These are phyloP conservation scores for Fusarium penzigii DNA, from an alignment of 2,329 filamentous ascomycete species.

Conservation along the genomic window DNA sequence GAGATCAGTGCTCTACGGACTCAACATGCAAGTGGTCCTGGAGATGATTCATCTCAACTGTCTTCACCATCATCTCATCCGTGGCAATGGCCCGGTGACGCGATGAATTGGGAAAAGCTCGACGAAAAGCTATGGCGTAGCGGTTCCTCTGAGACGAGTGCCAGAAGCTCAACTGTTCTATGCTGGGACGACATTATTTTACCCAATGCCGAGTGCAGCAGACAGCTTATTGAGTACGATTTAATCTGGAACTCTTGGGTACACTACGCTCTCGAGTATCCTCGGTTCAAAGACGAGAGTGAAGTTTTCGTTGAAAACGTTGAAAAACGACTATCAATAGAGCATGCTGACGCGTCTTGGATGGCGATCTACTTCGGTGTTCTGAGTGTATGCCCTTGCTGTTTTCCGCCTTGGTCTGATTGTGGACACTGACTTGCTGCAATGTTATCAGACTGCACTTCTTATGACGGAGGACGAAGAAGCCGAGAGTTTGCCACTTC, in stretches of 20 bases:
- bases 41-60: neutral
- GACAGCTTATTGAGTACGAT: slow-evolving; percentile 9
- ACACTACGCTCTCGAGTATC: slow-evolving; percentile 15
- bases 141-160: neutral
- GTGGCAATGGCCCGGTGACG: neutral
- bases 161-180: neutral
- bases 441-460: slow-evolving; percentile 2
- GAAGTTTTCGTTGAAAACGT: slow-evolving; percentile 2
- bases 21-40: no score
- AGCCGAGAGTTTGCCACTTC: neutral
- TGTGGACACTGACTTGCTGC: no score
- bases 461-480: slow-evolving; percentile 12
- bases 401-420: neutral
- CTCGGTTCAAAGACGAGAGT: slow-evolving; percentile 9
- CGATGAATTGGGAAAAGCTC: neutral
- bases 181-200: slow-evolving; percentile 6
- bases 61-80: no score
- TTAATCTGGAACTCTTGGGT: slow-evolving; percentile 14
- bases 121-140: neutral
- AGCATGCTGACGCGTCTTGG: slow-evolving; percentile 6
- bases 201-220: slow-evolving; percentile 6
- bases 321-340: neutral
- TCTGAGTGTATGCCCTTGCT: slow-evolving; percentile 1
- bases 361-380: slow-evolving; percentile 15
- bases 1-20: no score